Base-by-base conservation (phyloP, 2,329 filamentous ascomycete genomes). In the Mycosphaerella sp. region DNA sequence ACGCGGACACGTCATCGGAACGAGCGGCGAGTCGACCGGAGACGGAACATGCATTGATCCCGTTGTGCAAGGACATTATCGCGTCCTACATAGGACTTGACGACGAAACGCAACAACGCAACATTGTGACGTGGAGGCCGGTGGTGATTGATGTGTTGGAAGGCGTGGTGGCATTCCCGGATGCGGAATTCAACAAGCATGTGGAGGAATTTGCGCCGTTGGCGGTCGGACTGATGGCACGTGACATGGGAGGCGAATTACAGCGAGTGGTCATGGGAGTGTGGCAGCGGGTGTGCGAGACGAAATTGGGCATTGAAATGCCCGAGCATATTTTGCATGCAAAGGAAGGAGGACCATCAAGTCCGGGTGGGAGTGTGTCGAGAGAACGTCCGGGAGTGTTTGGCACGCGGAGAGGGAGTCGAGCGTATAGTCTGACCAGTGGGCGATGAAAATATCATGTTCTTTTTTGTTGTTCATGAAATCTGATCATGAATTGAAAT, bases 131-230 rank as follows among this genome's bases (percentile, higher is more conserved):
- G 0, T 99, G 93, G 93, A 80, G 93, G 14, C 93, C 93, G 0
- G 93, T 98, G 0, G 93, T 99, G 1, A 90, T 98, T 14, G 93
- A 95, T 67, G 93, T 98, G 7, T 78, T 99, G 8, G 92, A 98
- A 67, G 93, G 93, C 1, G 97, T 92, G 69, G 84, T 85, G 0
- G 85, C 83, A 6, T 96, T 97, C 74, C 87, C 89, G 0, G 78
- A 82, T 14, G 79, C 84, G 23, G 87, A 88, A 42, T 98, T 98
- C 64, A 81, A 81, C 51, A 83, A 84, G 54, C 85, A 97, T 64
- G 80, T 95, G 6, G 77, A 81, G 44, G 83, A 83, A 3, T 97
- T 98, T 70, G 95, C 95, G 66, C 89, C 91, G 2, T 76, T 96
- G 12, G 82, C 84, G 3, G 83, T 97, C 0, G 90, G 95, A 50